Conservation (phyloP, 306 rosid genomes). For the Vigna trinervia region DNA sequence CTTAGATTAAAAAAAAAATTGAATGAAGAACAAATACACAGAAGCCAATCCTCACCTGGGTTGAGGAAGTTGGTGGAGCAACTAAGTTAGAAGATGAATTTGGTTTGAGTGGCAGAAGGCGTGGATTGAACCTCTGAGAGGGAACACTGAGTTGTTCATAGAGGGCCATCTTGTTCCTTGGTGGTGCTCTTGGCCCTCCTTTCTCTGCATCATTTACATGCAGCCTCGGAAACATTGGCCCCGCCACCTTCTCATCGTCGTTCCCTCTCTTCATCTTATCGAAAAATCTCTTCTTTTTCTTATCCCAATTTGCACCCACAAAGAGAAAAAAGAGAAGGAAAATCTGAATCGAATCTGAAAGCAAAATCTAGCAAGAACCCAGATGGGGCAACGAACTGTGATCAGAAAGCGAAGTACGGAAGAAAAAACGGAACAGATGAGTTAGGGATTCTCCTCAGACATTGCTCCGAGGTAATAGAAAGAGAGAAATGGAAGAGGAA, state of each 20-base stretch:
- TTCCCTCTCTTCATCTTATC: constrained; percentile 14
- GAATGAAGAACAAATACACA: background rate
- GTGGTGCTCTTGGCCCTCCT: constrained; percentile 23
- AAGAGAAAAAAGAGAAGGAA: background rate
- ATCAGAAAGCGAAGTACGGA: background rate
- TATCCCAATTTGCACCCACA: background rate
- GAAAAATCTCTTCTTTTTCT: background rate
- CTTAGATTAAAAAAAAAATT: background rate
- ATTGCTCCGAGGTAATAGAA: background rate
- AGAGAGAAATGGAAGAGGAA: background rate
- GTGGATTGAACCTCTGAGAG: constrained; percentile 13
- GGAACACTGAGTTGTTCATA: constrained; percentile 16
- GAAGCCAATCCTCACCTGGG: background rate
- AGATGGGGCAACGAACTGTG: background rate
- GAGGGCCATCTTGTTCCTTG: constrained; percentile 22
- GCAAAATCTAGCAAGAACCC: background rate
- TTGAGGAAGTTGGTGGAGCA: background rate
- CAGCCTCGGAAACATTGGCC: constrained; percentile 18
- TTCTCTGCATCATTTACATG: constrained; percentile 25
- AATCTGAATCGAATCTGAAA: constrained; percentile 10
- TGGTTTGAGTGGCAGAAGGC: background rate
- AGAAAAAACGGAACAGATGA: background rate
- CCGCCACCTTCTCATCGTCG: constrained; percentile 7
- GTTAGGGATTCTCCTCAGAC: constrained; percentile 21
- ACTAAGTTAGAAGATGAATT: background rate